Percentiles rank a stretch among this genome's conserved stretches.
phyloP scores from a whole-genome alignment of 345 rosid genomes.

The Arabis alpina region DNA sequence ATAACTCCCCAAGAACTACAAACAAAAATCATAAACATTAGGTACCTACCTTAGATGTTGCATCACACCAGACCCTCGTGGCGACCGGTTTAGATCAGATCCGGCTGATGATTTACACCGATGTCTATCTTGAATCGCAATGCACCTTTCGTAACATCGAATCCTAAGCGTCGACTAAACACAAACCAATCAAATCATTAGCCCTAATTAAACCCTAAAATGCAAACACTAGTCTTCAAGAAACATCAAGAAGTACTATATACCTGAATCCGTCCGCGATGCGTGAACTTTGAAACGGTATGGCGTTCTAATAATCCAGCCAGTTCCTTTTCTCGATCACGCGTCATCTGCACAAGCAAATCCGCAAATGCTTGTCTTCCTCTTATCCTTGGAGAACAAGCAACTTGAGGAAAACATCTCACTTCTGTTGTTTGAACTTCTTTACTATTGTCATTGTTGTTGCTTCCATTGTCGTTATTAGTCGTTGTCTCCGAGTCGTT shows the following conservation, averaged over 20 bases:
- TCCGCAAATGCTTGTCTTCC: slow-evolving; percentile 85
- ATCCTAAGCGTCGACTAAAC: slow-evolving; percentile 70
- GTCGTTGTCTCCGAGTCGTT: slow-evolving; percentile 31
- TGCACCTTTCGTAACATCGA: slow-evolving; percentile 58
- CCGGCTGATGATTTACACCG: slow-evolving; percentile 35
- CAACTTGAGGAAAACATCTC: slow-evolving; percentile 39
- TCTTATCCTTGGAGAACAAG: slow-evolving; percentile 61
- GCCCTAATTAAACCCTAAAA: slow-evolving; percentile 32
- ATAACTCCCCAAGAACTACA: not conserved
- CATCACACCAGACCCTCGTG: slow-evolving; percentile 52
- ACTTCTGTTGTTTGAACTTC: slow-evolving; percentile 44
- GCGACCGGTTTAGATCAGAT: slow-evolving; percentile 40
- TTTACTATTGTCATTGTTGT: slow-evolving; percentile 35
- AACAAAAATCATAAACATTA: not conserved
- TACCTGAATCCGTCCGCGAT: slow-evolving; percentile 88
- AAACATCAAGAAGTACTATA: not conserved
- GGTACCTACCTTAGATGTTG: slow-evolving; percentile 43
- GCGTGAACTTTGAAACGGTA: slow-evolving; percentile 65
- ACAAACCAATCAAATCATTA: not conserved
- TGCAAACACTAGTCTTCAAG: not conserved
- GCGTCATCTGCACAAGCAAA: slow-evolving; percentile 62
- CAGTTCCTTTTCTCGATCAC: slow-evolving; percentile 63
- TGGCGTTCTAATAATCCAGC: slow-evolving; percentile 50
- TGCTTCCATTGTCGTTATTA: slow-evolving; percentile 35
- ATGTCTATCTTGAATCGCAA: slow-evolving; percentile 51